These are phyloP conservation scores for Penicillium pancosmium DNA, from an alignment of 495 filamentous ascomycete species.

Conservation along the genomic window DNA sequence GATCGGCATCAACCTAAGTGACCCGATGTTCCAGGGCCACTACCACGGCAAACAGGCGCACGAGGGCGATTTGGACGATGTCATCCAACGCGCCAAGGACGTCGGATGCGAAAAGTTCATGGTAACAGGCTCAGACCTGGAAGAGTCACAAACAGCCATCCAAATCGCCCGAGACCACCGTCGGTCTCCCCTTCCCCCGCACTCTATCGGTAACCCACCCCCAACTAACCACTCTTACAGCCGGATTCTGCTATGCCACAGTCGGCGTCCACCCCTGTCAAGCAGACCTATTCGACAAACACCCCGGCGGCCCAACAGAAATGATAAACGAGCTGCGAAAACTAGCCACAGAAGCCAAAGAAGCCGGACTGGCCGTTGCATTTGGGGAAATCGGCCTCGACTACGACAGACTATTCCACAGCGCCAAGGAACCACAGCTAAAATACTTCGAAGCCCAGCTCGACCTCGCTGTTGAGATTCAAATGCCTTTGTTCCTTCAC, in stretches of 20 bases:
- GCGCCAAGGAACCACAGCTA: slow-evolving; percentile 73
- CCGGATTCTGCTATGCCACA: slow-evolving; percentile 81
- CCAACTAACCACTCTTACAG: slow-evolving; percentile 41
- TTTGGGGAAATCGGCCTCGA: slow-evolving; percentile 97
- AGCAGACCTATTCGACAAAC: slow-evolving; percentile 66
- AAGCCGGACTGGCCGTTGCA: slow-evolving; percentile 63
- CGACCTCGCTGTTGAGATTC: slow-evolving; percentile 73
- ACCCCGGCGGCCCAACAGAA: slow-evolving; percentile 56
- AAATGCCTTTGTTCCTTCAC: slow-evolving; percentile 87
- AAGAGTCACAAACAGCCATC: slow-evolving; percentile 74
- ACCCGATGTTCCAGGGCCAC: slow-evolving; percentile 79
- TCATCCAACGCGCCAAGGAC: slow-evolving; percentile 72
- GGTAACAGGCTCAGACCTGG: slow-evolving; percentile 88
- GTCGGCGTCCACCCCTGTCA: slow-evolving; percentile 92
- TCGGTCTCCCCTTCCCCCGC: slow-evolving; percentile 39
- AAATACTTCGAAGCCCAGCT: slow-evolving; percentile 83
- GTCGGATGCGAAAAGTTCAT: slow-evolving; percentile 87
- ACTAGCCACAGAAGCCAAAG: slow-evolving; percentile 53
- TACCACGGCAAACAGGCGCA: slow-evolving; percentile 85
- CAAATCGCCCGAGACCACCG: slow-evolving; percentile 72
- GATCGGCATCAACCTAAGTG: slow-evolving; percentile 93
- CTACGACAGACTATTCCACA: slow-evolving; percentile 87
- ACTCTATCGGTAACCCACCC: not conserved
- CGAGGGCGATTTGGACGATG: slow-evolving; percentile 73
- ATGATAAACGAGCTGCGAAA: slow-evolving; percentile 62